Conservation (phyloP, 2,329 filamentous ascomycete species). For the Fusarium nurragi region DNA sequence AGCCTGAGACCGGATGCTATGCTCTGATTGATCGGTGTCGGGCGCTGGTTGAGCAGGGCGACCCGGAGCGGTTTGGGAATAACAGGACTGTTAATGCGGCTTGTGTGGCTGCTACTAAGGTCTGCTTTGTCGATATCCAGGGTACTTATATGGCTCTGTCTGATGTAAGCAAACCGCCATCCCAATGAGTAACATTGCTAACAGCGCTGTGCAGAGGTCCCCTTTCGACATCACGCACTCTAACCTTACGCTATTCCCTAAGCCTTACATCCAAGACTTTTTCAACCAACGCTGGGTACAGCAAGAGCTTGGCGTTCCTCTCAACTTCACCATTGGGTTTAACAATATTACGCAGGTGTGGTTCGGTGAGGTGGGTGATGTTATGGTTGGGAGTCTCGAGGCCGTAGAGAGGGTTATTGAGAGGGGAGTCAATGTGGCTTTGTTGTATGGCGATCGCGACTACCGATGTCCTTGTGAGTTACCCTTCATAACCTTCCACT, state of each 20-base stretch:
- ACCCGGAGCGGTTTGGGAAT: conserved; percentile 53
- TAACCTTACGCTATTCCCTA: conserved; percentile 65
- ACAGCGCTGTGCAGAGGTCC: conserved; percentile 56
- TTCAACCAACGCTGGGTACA: conserved; percentile 68
- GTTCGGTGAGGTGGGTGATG: conserved; percentile 69
- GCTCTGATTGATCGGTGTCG: conserved; percentile 63
- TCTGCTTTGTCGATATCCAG: conserved; percentile 30
- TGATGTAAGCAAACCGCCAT: neutral
- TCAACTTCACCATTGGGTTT: conserved; percentile 61
- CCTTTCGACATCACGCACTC: conserved; percentile 69
- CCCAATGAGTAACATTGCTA: neutral
- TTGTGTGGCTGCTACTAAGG: conserved; percentile 60
- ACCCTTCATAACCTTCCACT: fast-evolving
- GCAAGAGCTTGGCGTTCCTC: conserved; percentile 66
- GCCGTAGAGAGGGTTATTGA: conserved; percentile 67
- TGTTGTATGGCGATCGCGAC: conserved; percentile 72
- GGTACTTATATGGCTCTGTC: conserved; percentile 11
- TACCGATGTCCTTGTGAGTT: conserved; percentile 68
- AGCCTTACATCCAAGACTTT: conserved; percentile 67
- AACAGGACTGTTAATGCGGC: conserved; percentile 51
- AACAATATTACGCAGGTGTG: conserved; percentile 55
- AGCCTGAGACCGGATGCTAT: conserved; percentile 56
- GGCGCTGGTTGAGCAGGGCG: conserved; percentile 39
- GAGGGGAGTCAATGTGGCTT: conserved; percentile 70
- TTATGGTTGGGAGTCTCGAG: conserved; percentile 52